Conservation (phyloP, 2,329 filamentous ascomycete species). For the Cladophialophora exuberans region DNA sequence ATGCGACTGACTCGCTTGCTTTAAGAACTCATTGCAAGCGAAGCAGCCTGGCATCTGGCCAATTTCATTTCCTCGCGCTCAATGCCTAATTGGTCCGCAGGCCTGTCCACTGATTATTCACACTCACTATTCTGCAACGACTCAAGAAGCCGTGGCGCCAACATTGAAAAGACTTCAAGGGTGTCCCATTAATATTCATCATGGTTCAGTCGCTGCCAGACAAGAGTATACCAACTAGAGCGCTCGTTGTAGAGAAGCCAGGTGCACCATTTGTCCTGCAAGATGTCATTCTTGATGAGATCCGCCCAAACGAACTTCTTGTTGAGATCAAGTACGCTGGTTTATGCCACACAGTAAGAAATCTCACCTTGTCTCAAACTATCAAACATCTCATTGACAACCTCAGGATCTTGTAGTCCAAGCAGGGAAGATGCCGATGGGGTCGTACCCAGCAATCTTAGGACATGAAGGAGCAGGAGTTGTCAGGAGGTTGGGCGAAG, state of each 20-base stretch:
- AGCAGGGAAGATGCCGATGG: slow-evolving; percentile 25
- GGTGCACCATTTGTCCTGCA: slow-evolving; percentile 62
- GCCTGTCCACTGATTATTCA: too few species aligned
- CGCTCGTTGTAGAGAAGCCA: slow-evolving; percentile 81
- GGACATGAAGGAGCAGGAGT: slow-evolving; percentile 59
- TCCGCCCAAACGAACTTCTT: slow-evolving; percentile 84
- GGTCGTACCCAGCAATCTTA: slow-evolving; percentile 65
- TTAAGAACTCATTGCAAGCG: too few species aligned
- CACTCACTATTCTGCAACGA: too few species aligned
- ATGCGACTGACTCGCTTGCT: too few species aligned
- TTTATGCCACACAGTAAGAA: slow-evolving; percentile 82
- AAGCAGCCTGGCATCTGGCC: too few species aligned
- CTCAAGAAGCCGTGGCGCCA: too few species aligned
- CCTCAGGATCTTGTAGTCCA: slow-evolving; percentile 37
- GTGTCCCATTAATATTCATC: not conserved
- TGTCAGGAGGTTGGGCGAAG: slow-evolving; percentile 55
- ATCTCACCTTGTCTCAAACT: slow-evolving; percentile 36
- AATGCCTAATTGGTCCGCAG: too few species aligned
- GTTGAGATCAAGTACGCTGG: slow-evolving; percentile 87
- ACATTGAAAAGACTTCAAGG: too few species aligned
- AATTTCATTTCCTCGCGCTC: too few species aligned
- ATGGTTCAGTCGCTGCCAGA: slow-evolving; percentile 23
- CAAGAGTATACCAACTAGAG: slow-evolving; percentile 41
- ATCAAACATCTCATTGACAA: not conserved
- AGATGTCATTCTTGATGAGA: slow-evolving; percentile 68